A percentile compares a stretch with the other conserved stretches of the same genome.
Conservation (phyloP, 1,139 yeast genomes). For the Candida sp. region DNA sequence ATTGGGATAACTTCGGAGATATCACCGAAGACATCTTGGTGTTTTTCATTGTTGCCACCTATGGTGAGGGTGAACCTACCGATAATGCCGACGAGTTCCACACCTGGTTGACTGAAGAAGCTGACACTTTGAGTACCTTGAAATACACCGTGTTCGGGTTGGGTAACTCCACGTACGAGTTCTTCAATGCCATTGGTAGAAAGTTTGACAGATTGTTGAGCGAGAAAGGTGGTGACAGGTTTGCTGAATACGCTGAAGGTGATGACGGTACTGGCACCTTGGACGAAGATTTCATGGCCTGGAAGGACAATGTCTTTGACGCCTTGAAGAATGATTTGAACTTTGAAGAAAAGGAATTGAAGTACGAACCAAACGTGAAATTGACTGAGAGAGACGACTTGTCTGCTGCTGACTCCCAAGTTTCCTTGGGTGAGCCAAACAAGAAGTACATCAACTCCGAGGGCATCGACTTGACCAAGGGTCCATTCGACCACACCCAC, state of each 20-base stretch:
- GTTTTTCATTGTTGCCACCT: slow-evolving; percentile 85
- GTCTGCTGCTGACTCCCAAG: slow-evolving; percentile 39
- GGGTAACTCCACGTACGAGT: slow-evolving; percentile 94
- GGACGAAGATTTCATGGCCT: slow-evolving; percentile 92
- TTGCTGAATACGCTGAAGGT: slow-evolving; percentile 85
- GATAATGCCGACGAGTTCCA: slow-evolving; percentile 85
- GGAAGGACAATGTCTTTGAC: slow-evolving; percentile 85
- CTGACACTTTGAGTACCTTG: slow-evolving; percentile 64
- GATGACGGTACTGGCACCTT: slow-evolving; percentile 95
- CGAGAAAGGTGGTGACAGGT: slow-evolving; percentile 69
- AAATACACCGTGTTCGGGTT: slow-evolving; percentile 83
- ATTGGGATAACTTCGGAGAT: slow-evolving; percentile 73
- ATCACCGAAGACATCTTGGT: slow-evolving; percentile 56
- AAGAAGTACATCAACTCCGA: slow-evolving; percentile 56
- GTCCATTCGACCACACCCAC: slow-evolving; percentile 84
- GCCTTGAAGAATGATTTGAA: slow-evolving; percentile 66
- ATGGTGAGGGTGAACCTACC: slow-evolving; percentile 99
- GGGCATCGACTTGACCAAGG: slow-evolving; percentile 51
- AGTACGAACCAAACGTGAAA: slow-evolving; percentile 74
- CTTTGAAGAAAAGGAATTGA: slow-evolving; percentile 76
- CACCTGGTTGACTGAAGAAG: slow-evolving; percentile 61
- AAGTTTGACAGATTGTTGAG: slow-evolving; percentile 51
- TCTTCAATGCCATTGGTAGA: slow-evolving; percentile 84
- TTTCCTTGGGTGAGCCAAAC: slow-evolving; percentile 89
- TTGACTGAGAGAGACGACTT: slow-evolving; percentile 38